Evolutionary conservation across 1,139 yeast species (phyloP), one percentile per base, ranked within the genome.

Genomic region (Debaryomyces coudertii): DNA sequence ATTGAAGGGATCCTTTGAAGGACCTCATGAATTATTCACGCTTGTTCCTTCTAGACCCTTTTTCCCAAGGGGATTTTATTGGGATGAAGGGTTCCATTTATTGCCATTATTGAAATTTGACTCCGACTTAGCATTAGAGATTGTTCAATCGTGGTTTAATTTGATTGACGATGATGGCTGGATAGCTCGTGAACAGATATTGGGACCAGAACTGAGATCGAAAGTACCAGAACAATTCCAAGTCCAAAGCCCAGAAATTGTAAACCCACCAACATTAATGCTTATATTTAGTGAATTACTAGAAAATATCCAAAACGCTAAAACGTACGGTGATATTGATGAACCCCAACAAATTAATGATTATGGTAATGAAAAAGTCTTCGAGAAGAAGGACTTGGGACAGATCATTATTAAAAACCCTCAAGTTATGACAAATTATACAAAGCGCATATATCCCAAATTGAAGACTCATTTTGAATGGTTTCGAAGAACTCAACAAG

Each of bases 51-150:
- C 97, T 40, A 77, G 99, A 47, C 90, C 97, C 0, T 89, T 89
- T 58, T 93, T 93, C 67, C 98, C 99, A 7, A 77, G 99, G 52
- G 99, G 99, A 0, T 93, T 93, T 60, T 89, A 89, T 60, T 93
- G 99, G 99, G 99, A 95, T 65, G 99, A 95, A 68, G 99, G 99
- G 0, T 93, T 93, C 66, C 97, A 93, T 63, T 73, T 93, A 51
- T 72, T 92, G 34, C 96, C 96, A 3, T 71, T 93, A 30, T 66
- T 89, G 53, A 85, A 86, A 43, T 92, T 86, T 62, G 99, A 93
- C 63, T 79, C 90, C 7, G 97, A 90, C 60, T 71, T 93, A 38
- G 90, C 85, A 0, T 71, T 92, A 49, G 96, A 90, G 53, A 84
- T 93, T 23, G 63, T 90, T 49, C 79, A 85, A 57, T 87, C 96